Conservation (phyloP, 2,329 filamentous ascomycete genomes). For the Sporothrix brunneoviolacea region DNA sequence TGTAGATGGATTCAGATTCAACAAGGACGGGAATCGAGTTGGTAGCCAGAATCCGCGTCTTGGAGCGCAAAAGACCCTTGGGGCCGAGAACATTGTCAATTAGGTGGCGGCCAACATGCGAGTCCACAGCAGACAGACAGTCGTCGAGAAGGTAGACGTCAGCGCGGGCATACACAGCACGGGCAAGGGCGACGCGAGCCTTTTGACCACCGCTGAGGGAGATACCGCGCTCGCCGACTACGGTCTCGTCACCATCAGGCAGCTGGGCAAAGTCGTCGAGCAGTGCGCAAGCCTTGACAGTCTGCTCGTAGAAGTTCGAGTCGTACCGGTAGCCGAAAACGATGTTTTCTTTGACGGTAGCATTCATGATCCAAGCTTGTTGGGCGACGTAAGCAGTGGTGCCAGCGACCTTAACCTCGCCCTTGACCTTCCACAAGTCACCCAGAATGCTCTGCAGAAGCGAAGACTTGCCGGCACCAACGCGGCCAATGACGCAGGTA, state of each 20-base stretch:
- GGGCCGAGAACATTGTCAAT: slow-evolving; percentile 90
- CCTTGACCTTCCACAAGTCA: slow-evolving; percentile 83
- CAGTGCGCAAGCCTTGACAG: slow-evolving; percentile 84
- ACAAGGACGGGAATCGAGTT: slow-evolving; percentile 89
- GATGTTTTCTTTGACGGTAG: slow-evolving; percentile 94
- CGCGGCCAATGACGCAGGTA: slow-evolving; percentile 84
- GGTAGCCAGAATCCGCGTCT: slow-evolving; percentile 88
- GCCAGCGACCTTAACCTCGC: slow-evolving; percentile 75
- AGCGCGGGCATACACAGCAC: slow-evolving; percentile 93
- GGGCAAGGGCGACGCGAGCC: slow-evolving; percentile 81
- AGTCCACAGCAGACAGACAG: slow-evolving; percentile 93
- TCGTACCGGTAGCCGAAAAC: slow-evolving; percentile 94
- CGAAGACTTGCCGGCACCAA: slow-evolving; percentile 93
- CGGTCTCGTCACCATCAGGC: slow-evolving; percentile 91
- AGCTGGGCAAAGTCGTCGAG: slow-evolving; percentile 85
- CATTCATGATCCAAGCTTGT: slow-evolving; percentile 94
- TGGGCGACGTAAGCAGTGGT: slow-evolving; percentile 87
- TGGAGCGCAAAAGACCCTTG: slow-evolving; percentile 72
- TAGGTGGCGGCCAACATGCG: slow-evolving; percentile 89
- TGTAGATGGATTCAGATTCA: slow-evolving; percentile 80
- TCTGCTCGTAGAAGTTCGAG: slow-evolving; percentile 87
- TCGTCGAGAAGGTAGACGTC: slow-evolving; percentile 95
- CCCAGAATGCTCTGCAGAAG: slow-evolving; percentile 82
- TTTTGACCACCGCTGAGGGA: slow-evolving; percentile 95
- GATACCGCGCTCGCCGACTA: slow-evolving; percentile 94